A percentile compares a stretch with the other conserved stretches of the same genome.
These are phyloP conservation scores for Xylariales sp. DNA, from an alignment of 2,329 filamentous ascomycete species.

Conservation along the genomic window DNA sequence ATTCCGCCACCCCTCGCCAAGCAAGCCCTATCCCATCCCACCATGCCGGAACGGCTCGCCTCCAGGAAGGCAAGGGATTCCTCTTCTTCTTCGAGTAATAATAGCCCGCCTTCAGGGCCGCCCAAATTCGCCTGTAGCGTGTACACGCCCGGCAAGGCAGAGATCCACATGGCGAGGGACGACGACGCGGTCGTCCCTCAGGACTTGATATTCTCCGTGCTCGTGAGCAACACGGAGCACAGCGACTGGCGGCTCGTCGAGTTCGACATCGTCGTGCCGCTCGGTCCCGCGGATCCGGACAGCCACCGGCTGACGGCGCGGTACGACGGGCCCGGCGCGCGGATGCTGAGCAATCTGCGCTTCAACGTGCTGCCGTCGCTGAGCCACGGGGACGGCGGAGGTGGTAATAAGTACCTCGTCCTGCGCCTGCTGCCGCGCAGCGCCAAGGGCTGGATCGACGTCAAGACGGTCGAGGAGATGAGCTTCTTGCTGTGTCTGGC, in stretches of 20 bases:
- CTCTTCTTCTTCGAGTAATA: too few species aligned
- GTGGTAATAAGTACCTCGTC: neutral
- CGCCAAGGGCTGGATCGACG: conserved; percentile 16
- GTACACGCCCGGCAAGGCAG: too few species aligned
- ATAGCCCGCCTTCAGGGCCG: too few species aligned
- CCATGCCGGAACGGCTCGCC: too few species aligned
- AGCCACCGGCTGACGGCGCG: conserved; percentile 4
- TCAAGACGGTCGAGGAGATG: conserved; percentile 9
- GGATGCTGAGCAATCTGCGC: conserved; percentile 22
- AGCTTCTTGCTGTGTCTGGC: conserved; percentile 16
- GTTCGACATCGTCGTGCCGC: conserved; percentile 8
- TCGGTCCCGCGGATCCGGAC: neutral
- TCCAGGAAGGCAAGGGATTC: too few species aligned
- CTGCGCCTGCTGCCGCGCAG: conserved; percentile 15
- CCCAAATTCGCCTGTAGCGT: too few species aligned
- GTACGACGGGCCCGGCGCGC: neutral
- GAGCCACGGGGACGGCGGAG: neutral
- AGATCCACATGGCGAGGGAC: too few species aligned
- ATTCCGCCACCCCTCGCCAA: too few species aligned
- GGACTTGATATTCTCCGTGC: conserved; percentile 17
- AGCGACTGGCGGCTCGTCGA: conserved; percentile 18
- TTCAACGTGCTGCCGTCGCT: conserved; percentile 18
- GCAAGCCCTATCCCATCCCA: too few species aligned
- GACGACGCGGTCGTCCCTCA: neutral
- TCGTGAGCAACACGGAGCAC: conserved; percentile 10